These are phyloP conservation scores for Ottelia alismoides DNA, from an alignment of 106 monocot species.

Conservation along the genomic window DNA sequence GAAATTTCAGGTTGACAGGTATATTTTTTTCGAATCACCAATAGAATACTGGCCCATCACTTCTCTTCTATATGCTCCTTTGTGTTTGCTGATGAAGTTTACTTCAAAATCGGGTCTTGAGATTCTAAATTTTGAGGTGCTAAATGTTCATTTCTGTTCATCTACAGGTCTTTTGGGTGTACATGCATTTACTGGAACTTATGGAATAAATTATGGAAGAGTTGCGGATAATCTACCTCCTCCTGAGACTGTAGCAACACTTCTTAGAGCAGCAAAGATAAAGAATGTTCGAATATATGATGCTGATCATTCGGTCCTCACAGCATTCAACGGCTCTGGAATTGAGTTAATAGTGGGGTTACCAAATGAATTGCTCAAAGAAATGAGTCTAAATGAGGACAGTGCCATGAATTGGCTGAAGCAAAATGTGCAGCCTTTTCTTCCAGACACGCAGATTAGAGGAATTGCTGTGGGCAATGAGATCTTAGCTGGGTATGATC, in stretches of 20 bases:
- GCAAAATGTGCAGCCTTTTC: constrained; percentile 65
- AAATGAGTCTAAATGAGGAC: constrained; percentile 42
- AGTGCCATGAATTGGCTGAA: constrained; percentile 61
- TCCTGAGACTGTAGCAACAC: constrained; percentile 51
- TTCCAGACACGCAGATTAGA: constrained; percentile 48
- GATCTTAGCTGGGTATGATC: constrained; percentile 52
- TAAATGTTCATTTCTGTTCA: too few relatives aligned
- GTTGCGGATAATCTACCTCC: constrained; percentile 69
- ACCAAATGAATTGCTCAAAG: constrained; percentile 44
- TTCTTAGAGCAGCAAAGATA: constrained; percentile 60
- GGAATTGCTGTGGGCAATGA: constrained; percentile 84
- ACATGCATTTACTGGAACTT: constrained; percentile 64
- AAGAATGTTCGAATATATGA: constrained; percentile 80
- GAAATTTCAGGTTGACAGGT: too few relatives aligned
- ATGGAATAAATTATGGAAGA: constrained; percentile 79
- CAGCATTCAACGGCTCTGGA: constrained; percentile 71
- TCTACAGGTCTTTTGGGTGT: constrained; percentile 15
- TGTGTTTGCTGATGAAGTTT: too few relatives aligned
- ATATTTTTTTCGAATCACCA: too few relatives aligned
- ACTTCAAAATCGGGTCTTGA: too few relatives aligned
- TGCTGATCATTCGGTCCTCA: constrained; percentile 59
- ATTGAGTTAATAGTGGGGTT: constrained; percentile 44
- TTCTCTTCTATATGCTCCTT: too few relatives aligned
- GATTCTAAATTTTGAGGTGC: too few relatives aligned
- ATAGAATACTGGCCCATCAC: too few relatives aligned